A percentile compares a stretch with the other conserved stretches of the same genome.
These are phyloP conservation scores for Sarocladium kiliense DNA, from an alignment of 2,329 filamentous ascomycete genomes.

Conservation along the genomic window DNA sequence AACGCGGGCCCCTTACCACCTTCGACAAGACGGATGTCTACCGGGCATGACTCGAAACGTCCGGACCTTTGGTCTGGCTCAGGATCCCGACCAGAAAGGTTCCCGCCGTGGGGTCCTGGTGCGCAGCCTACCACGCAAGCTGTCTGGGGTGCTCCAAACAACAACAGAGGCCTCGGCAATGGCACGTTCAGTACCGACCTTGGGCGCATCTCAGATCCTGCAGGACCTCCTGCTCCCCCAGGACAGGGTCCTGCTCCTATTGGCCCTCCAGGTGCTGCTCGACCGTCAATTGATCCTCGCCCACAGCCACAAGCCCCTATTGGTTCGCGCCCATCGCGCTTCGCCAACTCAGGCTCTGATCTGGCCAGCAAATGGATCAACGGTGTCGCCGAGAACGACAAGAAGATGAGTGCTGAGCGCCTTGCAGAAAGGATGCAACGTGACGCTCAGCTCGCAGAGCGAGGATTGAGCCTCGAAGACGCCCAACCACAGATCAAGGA, in stretches of 20 bases:
- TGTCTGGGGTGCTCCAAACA: constrained; percentile 72
- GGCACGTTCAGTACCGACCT: constrained; percentile 67
- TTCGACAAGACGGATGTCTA: constrained; percentile 23
- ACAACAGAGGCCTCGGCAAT: constrained; percentile 68
- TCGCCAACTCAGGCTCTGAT: constrained; percentile 20
- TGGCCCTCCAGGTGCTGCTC: constrained; percentile 27
- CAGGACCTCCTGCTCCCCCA: constrained; percentile 24
- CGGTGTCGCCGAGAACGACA: constrained; percentile 41
- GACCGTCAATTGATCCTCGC: constrained; percentile 20
- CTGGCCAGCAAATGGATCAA: constrained; percentile 37
- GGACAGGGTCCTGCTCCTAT: constrained; percentile 40
- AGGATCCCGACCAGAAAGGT: constrained; percentile 40
- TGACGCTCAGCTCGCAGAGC: constrained; percentile 22
- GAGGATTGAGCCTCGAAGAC: constrained; percentile 38
- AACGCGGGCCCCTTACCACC: constrained; percentile 14
- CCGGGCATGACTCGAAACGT: constrained; percentile 27
- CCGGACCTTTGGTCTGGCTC: constrained; percentile 32
- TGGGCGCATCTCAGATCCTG: constrained; percentile 33
- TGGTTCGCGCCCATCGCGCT: constrained; percentile 25
- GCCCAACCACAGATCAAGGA: constrained; percentile 45
- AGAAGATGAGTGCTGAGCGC: constrained; percentile 33
- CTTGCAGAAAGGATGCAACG: constrained; percentile 11
- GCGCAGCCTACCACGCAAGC: constrained; percentile 47
- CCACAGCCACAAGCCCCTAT: constrained; percentile 25
- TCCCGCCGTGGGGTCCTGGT: constrained; percentile 43